Evolutionary conservation across 2,329 filamentous ascomycete genomes (phyloP).

Genomic region (Fusarium nisikadoi): DNA sequence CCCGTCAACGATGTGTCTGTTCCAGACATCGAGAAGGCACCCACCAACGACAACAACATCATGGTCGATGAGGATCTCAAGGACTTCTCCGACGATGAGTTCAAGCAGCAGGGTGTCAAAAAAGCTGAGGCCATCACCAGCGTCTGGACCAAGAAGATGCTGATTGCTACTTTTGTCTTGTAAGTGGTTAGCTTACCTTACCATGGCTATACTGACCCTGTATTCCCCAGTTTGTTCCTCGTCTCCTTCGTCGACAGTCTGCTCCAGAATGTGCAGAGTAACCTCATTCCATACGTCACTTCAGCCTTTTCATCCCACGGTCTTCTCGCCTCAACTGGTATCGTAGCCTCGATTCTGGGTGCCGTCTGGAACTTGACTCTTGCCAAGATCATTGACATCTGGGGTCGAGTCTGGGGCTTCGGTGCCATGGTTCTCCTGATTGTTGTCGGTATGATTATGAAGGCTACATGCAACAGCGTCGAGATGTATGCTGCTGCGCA

Average conservation of each 20-base stretch:
- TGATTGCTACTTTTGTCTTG: constrained; percentile 48
- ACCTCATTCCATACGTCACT: constrained; percentile 58
- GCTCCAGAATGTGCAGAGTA: constrained; percentile 40
- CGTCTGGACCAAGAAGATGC: constrained; percentile 52
- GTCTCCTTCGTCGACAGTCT: constrained; percentile 63
- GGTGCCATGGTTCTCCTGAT: constrained; percentile 47
- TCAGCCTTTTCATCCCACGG: constrained; percentile 64
- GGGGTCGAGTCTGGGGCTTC: constrained; percentile 15
- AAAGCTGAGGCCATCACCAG: constrained; percentile 52
- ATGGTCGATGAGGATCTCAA: constrained; percentile 4
- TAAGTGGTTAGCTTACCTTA: constrained; percentile 21
- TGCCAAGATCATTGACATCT: constrained; percentile 21
- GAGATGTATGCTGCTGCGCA: constrained; percentile 69
- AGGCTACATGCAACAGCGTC: constrained; percentile 67
- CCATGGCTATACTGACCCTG: background rate
- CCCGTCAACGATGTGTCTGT: constrained; percentile 16
- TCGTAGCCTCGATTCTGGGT: constrained; percentile 54
- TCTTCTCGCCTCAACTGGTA: constrained; percentile 61
- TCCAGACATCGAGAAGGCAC: constrained; percentile 25
- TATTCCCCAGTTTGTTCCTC: constrained; percentile 51
- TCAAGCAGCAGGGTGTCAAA: constrained; percentile 35
- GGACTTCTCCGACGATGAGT: constrained; percentile 12
- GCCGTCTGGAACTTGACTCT: constrained; percentile 4
- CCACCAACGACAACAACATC: constrained; percentile 9
- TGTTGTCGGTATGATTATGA: constrained; percentile 68